Evolutionary conservation across 805 yeast genomes (phyloP).

Genomic region (Cyberlindnera japonica): DNA sequence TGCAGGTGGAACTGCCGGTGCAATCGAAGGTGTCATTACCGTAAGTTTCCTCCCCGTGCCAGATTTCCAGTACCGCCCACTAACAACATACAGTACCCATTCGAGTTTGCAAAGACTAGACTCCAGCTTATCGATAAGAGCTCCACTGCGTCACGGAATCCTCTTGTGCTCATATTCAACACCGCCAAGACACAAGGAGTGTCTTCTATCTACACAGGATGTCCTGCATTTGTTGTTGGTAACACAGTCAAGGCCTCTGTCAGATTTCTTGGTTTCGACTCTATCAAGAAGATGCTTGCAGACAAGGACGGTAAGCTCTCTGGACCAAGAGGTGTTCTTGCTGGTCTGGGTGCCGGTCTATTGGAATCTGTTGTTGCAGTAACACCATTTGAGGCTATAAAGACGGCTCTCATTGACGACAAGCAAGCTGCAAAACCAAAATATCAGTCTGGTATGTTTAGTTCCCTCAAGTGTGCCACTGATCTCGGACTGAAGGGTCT

Average conservation of each 20-base stretch:
- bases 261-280: constrained; percentile 88
- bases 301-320: constrained; percentile 86
- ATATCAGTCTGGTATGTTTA: constrained; percentile 62
- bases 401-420: constrained; percentile 94
- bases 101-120: constrained; percentile 94
- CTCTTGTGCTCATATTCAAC: constrained; percentile 71
- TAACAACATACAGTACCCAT: constrained; percentile 56
- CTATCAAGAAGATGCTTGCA: constrained; percentile 69
- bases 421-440: constrained; percentile 72
- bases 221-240: constrained; percentile 95
- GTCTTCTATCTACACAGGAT: constrained; percentile 81
- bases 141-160: constrained; percentile 70
- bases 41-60: not conserved
- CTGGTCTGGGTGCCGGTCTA: constrained; percentile 97
- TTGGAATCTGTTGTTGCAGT: constrained; percentile 90
- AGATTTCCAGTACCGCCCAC: constrained; percentile 18
- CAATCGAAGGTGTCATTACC: constrained; percentile 86
- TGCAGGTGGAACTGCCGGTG: constrained; percentile 97
- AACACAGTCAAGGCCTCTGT: constrained; percentile 97
- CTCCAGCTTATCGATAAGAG: constrained; percentile 74
- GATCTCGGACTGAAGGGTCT: constrained; percentile 84
- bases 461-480: constrained; percentile 52
- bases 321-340: constrained; percentile 87
- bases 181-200: constrained; percentile 78
- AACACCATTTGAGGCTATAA: constrained; percentile 95